Conservation (phyloP, 257 asterid species). For the Knoxia roxburghii region DNA sequence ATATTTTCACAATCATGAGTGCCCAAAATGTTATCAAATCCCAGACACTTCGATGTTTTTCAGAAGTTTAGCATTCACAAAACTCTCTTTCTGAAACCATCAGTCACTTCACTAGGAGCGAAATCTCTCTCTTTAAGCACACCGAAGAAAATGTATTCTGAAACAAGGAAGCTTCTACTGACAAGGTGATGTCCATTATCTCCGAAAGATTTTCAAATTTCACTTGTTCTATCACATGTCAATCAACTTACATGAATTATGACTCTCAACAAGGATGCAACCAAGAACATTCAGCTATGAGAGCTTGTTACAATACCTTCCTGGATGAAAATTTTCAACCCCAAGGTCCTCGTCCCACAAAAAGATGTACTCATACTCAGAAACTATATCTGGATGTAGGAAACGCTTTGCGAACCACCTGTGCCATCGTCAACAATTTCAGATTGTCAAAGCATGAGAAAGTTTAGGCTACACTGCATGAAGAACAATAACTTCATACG, state of each 20-base stretch:
- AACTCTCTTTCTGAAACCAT: background rate
- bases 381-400: conserved; percentile 88
- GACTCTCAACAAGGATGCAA: background rate
- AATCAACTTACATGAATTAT: background rate
- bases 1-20: background rate
- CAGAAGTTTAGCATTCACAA: background rate
- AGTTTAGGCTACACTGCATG: background rate
- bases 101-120: too few relatives aligned
- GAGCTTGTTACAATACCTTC: conserved; percentile 34
- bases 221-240: background rate
- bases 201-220: background rate
- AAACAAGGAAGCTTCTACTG: background rate
- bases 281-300: background rate
- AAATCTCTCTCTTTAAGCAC: too few relatives aligned
- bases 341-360: conserved; percentile 96
- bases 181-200: background rate
- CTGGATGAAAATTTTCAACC: conserved; percentile 64
- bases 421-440: background rate
- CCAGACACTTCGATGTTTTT: background rate
- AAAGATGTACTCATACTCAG: conserved; percentile 69
- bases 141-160: background rate
- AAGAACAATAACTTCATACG: background rate
- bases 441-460: background rate
- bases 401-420: conserved; percentile 99
- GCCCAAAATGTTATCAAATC: background rate